phyloP scores from a whole-genome alignment of 192 early-diverging fungal genomes.

The Coemansia sp. region DNA sequence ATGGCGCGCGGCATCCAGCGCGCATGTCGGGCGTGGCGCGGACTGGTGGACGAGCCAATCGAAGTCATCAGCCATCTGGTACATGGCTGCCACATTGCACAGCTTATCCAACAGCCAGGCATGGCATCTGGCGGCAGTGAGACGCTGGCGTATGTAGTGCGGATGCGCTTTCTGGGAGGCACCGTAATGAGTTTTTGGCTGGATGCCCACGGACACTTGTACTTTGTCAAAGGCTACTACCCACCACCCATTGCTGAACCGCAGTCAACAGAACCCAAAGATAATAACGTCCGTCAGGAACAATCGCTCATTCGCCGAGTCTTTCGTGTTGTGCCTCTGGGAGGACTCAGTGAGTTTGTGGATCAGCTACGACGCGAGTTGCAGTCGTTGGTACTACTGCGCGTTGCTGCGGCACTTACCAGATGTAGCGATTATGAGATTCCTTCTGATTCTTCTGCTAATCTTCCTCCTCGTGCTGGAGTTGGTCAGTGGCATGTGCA shows the following conservation, averaged over 20 bases:
- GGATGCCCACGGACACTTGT: constrained; percentile 20
- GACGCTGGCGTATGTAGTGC: constrained; percentile 29
- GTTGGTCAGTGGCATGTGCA: constrained; percentile 52
- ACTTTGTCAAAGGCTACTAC: constrained; percentile 42
- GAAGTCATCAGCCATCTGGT: constrained; percentile 46
- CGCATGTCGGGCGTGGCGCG: constrained; percentile 43
- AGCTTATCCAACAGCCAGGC: background rate
- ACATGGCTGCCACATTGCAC: constrained; percentile 17
- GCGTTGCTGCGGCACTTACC: constrained; percentile 39
- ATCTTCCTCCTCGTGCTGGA: background rate
- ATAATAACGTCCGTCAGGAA: constrained; percentile 5
- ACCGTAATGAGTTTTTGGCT: constrained; percentile 46
- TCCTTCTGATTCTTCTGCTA: background rate
- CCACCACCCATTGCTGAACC: constrained; percentile 15
- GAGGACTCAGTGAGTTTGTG: constrained; percentile 27
- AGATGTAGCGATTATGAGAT: constrained; percentile 12
- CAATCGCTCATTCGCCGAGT: constrained; percentile 40
- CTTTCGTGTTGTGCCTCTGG: constrained; percentile 46
- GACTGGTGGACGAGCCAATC: constrained; percentile 46
- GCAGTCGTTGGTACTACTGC: constrained; percentile 39
- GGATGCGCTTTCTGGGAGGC: constrained; percentile 48
- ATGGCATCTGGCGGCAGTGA: background rate
- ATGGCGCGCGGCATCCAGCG: constrained; percentile 22
- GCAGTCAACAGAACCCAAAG: background rate
- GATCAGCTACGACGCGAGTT: constrained; percentile 50